These are phyloP conservation scores for Huntiella abstrusa DNA, from an alignment of 2,329 filamentous ascomycete genomes.

Conservation along the genomic window DNA sequence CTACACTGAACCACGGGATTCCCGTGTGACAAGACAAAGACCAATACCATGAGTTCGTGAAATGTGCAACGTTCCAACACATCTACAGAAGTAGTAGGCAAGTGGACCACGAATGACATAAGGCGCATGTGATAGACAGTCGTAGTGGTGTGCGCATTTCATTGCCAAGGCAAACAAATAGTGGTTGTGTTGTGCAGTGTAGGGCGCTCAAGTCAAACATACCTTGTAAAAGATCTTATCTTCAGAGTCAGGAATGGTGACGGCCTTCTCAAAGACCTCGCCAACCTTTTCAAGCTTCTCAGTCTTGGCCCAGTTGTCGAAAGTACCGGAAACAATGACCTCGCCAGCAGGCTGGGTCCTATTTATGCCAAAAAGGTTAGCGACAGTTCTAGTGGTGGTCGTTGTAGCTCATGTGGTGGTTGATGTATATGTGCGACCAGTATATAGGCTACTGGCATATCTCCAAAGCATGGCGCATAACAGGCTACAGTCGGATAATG, in stretches of 20 bases:
- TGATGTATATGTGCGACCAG: background rate
- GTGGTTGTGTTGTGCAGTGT: background rate
- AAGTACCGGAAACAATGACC: slow-evolving; percentile 89
- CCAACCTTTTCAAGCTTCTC: slow-evolving; percentile 63
- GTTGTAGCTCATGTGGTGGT: background rate
- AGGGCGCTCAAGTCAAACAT: slow-evolving; percentile 17
- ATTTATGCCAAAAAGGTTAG: slow-evolving; percentile 11
- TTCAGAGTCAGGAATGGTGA: slow-evolving; percentile 45
- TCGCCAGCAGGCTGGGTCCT: slow-evolving; percentile 73
- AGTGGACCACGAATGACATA: too few relatives aligned
- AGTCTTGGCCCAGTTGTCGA: slow-evolving; percentile 83
- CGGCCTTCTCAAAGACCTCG: slow-evolving; percentile 59
- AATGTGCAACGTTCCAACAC: too few relatives aligned
- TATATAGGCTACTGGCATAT: too few relatives aligned
- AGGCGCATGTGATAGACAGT: too few relatives aligned
- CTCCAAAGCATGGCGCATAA: too few relatives aligned
- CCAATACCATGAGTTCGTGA: too few relatives aligned
- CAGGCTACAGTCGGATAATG: too few relatives aligned
- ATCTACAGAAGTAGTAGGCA: background rate
- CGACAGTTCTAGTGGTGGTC: background rate
- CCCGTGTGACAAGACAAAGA: too few relatives aligned
- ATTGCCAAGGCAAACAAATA: slow-evolving; percentile 8
- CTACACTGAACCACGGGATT: too few relatives aligned
- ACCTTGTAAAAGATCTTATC: slow-evolving; percentile 93
- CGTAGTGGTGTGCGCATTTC: too few relatives aligned